Conservation (phyloP, 2,329 filamentous ascomycete genomes). For the Ceratocystis cacaofunesta region DNA sequence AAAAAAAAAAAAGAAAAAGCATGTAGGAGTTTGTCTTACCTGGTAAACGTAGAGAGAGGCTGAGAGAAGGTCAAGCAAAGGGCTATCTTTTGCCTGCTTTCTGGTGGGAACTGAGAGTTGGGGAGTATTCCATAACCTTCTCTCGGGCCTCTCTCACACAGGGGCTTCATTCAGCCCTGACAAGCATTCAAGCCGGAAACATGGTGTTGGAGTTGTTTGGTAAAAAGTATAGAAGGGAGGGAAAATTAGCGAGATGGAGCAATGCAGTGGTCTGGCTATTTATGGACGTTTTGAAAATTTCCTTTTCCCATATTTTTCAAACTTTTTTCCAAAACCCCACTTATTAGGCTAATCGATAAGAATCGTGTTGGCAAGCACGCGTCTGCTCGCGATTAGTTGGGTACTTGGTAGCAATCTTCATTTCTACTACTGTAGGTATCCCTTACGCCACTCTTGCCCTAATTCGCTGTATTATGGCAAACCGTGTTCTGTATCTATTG, state of each 20-base stretch:
- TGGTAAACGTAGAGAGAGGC: neutral
- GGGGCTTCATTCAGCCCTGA: neutral
- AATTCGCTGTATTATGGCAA: no score
- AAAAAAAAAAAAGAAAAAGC: neutral
- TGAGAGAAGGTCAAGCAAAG: neutral
- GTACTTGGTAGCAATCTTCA: no score
- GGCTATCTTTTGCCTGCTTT: neutral
- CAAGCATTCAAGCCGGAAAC: neutral
- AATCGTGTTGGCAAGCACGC: no score
- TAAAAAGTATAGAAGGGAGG: neutral
- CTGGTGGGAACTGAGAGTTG: neutral
- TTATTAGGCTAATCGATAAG: constrained; percentile 8
- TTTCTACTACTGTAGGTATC: no score
- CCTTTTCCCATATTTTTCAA: constrained; percentile 5
- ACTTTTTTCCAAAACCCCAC: neutral
- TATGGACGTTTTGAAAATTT: neutral
- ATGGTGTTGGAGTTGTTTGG: neutral
- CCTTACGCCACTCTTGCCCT: no score
- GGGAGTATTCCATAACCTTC: neutral
- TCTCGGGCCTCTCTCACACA: neutral
- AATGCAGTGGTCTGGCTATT: neutral
- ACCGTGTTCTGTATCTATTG: no score
- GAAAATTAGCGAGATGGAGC: neutral
- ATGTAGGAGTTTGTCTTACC: neutral
- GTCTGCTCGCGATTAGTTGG: no score